Evolutionary conservation across 768 basidiomycete genomes (phyloP).

Genomic region (Mycena capillaripes): DNA sequence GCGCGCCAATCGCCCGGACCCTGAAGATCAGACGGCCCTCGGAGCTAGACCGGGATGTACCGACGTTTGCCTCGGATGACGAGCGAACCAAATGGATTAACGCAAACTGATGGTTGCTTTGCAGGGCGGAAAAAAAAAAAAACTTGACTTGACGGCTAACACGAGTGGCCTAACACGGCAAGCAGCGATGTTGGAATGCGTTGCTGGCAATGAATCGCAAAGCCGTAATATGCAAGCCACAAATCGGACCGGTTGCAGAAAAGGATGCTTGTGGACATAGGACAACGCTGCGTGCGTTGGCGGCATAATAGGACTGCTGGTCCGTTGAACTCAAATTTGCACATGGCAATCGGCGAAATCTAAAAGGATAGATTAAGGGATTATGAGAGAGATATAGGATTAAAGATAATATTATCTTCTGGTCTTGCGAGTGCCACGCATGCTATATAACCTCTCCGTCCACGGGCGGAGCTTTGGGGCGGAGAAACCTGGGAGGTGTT

Average conservation of each 20-base stretch:
- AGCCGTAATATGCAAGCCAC: background rate
- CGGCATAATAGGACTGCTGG: background rate
- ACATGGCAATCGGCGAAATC: conserved; percentile 8
- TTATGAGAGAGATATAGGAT: background rate
- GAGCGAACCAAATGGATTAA: background rate
- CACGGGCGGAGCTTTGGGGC: conserved; percentile 14
- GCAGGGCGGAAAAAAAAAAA: background rate
- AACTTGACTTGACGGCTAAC: too few species aligned
- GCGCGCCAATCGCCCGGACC: conserved; percentile 33
- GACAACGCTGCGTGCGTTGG: background rate
- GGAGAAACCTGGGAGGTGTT: background rate
- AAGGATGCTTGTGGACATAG: background rate
- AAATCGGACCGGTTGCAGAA: background rate
- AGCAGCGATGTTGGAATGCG: background rate
- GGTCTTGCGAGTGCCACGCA: background rate
- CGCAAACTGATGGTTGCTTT: background rate
- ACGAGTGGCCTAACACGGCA: background rate
- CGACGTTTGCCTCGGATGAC: conserved; percentile 10
- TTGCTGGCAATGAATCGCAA: background rate
- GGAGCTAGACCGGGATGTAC: conserved; percentile 9
- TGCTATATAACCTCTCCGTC: background rate
- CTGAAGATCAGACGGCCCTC: conserved; percentile 31
- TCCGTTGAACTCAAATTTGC: background rate
- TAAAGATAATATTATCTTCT: background rate
- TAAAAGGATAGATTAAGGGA: background rate